Percentiles rank a stretch among this genome's conserved stretches.
These are phyloP conservation scores for Mrakia gelida DNA, from an alignment of 768 basidiomycete species.

Conservation along the genomic window DNA sequence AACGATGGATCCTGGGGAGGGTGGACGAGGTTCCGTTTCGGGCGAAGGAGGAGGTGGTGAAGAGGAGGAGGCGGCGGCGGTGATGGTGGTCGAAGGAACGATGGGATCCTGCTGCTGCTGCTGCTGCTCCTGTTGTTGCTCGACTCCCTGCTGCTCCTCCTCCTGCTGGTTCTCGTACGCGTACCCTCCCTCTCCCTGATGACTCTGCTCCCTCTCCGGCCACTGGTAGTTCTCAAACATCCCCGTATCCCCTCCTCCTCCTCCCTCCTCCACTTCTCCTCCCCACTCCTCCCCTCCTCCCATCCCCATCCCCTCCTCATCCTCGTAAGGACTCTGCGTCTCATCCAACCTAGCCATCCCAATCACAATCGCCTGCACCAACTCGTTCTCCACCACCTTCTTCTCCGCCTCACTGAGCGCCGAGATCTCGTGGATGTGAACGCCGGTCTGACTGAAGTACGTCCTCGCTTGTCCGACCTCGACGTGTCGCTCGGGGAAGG, in stretches of 20 bases:
- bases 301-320: conserved; percentile 29
- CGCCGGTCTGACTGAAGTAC: conserved; percentile 41
- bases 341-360: conserved; percentile 74
- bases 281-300: conserved; percentile 44
- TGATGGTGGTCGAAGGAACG: background rate
- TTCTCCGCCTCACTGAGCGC: conserved; percentile 49
- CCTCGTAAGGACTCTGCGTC: conserved; percentile 38
- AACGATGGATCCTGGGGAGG: conserved; percentile 10
- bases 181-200: conserved; percentile 22
- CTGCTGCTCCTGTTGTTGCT: background rate
- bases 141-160: conserved; percentile 49
- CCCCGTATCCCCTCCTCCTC: conserved; percentile 20
- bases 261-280: conserved; percentile 7
- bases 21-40: conserved; percentile 49
- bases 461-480: conserved; percentile 42
- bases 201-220: conserved; percentile 33
- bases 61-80: background rate
- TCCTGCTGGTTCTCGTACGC: conserved; percentile 39
- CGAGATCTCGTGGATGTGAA: conserved; percentile 41
- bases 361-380: conserved; percentile 79
- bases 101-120: background rate
- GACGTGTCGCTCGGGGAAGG: conserved; percentile 34
- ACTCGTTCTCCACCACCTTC: conserved; percentile 68
- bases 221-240: conserved; percentile 1
- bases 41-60: background rate